Evolutionary conservation across 805 yeast genomes (phyloP).

Genomic region (Ogataea glucozyma): DNA sequence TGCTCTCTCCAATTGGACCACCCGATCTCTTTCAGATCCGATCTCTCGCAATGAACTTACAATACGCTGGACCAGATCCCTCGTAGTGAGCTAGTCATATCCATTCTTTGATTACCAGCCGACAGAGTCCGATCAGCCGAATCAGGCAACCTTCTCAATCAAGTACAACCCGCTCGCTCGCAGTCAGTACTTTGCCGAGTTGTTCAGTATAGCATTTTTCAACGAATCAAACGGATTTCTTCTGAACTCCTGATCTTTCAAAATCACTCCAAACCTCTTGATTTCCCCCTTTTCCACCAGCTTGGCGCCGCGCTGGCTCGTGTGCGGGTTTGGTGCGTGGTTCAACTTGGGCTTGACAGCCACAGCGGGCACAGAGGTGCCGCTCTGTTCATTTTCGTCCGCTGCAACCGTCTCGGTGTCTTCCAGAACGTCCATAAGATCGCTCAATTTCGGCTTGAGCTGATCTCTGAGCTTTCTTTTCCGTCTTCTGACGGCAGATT

Average conservation of each 20-base stretch:
- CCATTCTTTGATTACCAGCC: too few relatives aligned
- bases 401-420: constrained; percentile 12
- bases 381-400: constrained; percentile 19
- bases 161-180: too few relatives aligned
- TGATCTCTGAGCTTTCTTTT: constrained; percentile 63
- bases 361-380: too few relatives aligned
- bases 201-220: constrained; percentile 52
- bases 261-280: constrained; percentile 55
- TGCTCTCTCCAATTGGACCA: too few relatives aligned
- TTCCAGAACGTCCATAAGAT: constrained; percentile 52
- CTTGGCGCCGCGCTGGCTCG: constrained; percentile 45
- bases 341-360: constrained; percentile 38
- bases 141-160: too few relatives aligned
- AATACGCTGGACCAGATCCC: too few relatives aligned
- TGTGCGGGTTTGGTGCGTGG: constrained; percentile 38
- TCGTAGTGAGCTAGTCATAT: too few relatives aligned
- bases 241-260: constrained; percentile 56
- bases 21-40: too few relatives aligned
- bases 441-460: constrained; percentile 67
- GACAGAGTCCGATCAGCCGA: too few relatives aligned
- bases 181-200: constrained; percentile 20
- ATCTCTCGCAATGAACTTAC: too few relatives aligned
- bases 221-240: constrained; percentile 65
- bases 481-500: constrained; percentile 63
- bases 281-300: constrained; percentile 59